phyloP scores from a whole-genome alignment of 1,139 yeast genomes.

The Magnusiomyces suaveolens region DNA sequence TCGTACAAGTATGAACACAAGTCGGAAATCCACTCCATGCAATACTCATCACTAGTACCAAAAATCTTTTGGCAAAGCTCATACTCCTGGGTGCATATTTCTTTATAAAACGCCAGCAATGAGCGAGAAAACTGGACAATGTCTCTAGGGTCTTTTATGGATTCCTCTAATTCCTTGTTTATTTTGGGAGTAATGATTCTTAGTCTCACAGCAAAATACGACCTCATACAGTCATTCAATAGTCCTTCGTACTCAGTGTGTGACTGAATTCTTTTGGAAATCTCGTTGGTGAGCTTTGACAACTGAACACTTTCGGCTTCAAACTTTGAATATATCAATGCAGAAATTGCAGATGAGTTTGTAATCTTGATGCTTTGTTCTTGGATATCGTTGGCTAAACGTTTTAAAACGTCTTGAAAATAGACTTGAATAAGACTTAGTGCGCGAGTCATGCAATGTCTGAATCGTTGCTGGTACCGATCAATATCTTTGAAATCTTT shows the following conservation, averaged over 20 bases:
- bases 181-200: slow-evolving; percentile 41
- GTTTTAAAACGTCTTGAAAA: slow-evolving; percentile 45
- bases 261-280: slow-evolving; percentile 40
- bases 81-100: slow-evolving; percentile 51
- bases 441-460: slow-evolving; percentile 79
- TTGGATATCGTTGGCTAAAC: slow-evolving; percentile 39
- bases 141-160: slow-evolving; percentile 20
- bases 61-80: slow-evolving; percentile 50
- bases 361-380: slow-evolving; percentile 28
- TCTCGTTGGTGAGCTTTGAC: slow-evolving; percentile 41
- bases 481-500: slow-evolving; percentile 61
- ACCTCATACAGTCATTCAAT: slow-evolving; percentile 52
- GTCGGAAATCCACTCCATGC: slow-evolving; percentile 49
- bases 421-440: slow-evolving; percentile 66
- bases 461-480: slow-evolving; percentile 58
- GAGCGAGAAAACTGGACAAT: slow-evolving; percentile 26
- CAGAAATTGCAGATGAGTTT: slow-evolving; percentile 37
- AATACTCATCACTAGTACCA: slow-evolving; percentile 30
- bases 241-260: slow-evolving; percentile 59
- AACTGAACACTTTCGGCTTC: slow-evolving; percentile 38
- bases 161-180: slow-evolving; percentile 24
- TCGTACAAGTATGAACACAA: slow-evolving; percentile 73
- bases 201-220: slow-evolving; percentile 51
- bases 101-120: slow-evolving; percentile 37
- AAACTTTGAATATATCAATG: slow-evolving; percentile 55